Evolutionary conservation across 2,329 filamentous ascomycete genomes (phyloP), one percentile per base, ranked within the genome.

Genomic region (Arachnomyces sp.): DNA sequence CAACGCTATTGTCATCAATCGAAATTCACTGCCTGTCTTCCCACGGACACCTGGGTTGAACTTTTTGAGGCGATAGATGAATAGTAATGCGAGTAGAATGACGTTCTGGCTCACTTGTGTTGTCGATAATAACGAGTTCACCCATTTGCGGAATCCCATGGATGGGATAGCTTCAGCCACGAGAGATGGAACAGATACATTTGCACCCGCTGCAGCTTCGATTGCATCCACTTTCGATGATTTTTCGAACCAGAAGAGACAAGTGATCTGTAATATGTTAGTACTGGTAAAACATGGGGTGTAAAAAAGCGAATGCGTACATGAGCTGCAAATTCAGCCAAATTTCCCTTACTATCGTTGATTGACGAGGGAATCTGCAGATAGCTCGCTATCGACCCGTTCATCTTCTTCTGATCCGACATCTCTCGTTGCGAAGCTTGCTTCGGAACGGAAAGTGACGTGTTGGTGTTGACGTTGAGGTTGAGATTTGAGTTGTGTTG

Each of bases 31-130:
- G 4, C 92, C 92, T 15, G 81, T 81, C 54, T 90, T 90, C 31
- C 92, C 92, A 57, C 89, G 87, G 13, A 96, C 90, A 2, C 75
- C 79, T 0, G 88, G 85, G 52, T 94, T 96, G 48, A 84, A 81
- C 59, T 82, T 85, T 69, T 96, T 96, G 48, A 98, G 66, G 34
- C 90, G 77, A 64, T 95, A 93, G 49, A 98, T 84, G 67, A 96
- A 96, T 28, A 96, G 68, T 33, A 98, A 67, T 0, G 90, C 90
- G 36, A 98, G 67, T 8, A 96, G 64, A 31, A 96, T 86, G 39
- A 98, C 92, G 55, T 96, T 96, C 55, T 92, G 88, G 38, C 89
- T 92, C 28, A 98, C 90, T 60, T 96, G 89, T 0, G 92, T 98
- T 0, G 92, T 96, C 1, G 86, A 84, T 13, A 98, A 71, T 40